phyloP scores from a whole-genome alignment of 1,284 basidiomycete genomes.

The Thecaphora frezii region DNA sequence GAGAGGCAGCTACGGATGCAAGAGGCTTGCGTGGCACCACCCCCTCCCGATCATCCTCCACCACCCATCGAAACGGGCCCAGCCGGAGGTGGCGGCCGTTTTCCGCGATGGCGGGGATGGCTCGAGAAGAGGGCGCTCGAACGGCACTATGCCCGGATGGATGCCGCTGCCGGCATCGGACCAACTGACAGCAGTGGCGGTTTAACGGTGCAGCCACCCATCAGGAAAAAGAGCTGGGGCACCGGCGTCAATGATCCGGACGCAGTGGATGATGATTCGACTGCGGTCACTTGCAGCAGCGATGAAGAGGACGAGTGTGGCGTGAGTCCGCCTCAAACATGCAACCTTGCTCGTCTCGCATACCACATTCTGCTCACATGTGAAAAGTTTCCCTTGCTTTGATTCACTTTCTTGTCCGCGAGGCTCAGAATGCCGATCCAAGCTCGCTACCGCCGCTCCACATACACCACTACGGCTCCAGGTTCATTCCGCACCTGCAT shows the following conservation, averaged over 20 bases:
- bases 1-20: neutral
- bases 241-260: conserved; percentile 31
- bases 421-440: neutral
- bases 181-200: neutral
- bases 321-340: neutral
- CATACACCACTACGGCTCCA: conserved; percentile 29
- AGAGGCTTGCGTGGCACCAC: neutral
- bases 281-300: neutral
- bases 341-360: neutral
- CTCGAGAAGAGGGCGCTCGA: conserved; percentile 39
- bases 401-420: too few species aligned
- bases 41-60: neutral
- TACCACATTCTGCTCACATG: too few species aligned
- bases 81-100: conserved; percentile 16
- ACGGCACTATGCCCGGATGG: conserved; percentile 31
- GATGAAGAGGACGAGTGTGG: conserved; percentile 1
- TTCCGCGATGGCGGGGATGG: conserved; percentile 38
- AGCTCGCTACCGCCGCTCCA: conserved; percentile 24
- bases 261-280: conserved; percentile 7
- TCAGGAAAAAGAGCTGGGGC: conserved; percentile 38
- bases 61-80: neutral
- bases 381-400: too few species aligned
- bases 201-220: conserved; percentile 1
- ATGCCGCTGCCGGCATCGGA: conserved; percentile 7
- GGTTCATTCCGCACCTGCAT: conserved; percentile 41